These are phyloP conservation scores for Chrysochromulina parva DNA, from an alignment of 78 protist species.

Conservation along the genomic window DNA sequence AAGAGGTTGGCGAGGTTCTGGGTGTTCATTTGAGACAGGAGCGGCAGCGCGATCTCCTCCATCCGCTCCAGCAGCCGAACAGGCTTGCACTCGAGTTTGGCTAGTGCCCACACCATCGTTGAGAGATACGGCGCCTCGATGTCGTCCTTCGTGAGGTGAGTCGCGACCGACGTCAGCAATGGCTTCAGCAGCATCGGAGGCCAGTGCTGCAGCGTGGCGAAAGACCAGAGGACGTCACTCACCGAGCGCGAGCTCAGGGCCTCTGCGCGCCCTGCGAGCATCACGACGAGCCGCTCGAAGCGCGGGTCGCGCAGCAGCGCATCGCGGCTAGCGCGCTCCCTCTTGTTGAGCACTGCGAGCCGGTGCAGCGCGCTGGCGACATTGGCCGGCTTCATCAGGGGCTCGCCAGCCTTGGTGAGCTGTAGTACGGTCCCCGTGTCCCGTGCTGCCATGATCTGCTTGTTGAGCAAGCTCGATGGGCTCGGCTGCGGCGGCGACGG, in stretches of 20 bases:
- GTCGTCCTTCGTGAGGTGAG: not conserved
- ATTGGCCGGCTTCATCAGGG: not conserved
- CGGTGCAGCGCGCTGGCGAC: not conserved
- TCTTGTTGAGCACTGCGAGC: not conserved
- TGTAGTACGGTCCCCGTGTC: not conserved
- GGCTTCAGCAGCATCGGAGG: not conserved
- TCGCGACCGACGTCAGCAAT: not conserved
- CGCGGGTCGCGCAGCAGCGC: conserved; percentile 27
- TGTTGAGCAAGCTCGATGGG: not conserved
- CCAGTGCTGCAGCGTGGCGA: conserved; percentile 6
- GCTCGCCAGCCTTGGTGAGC: not conserved
- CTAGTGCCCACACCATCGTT: not conserved
- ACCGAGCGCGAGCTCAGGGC: not conserved
- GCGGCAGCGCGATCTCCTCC: not conserved
- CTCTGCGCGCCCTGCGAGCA: not conserved
- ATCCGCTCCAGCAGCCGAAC: not conserved
- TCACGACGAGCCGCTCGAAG: not conserved
- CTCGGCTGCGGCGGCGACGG: too few species aligned
- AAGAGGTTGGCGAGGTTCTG: conserved; percentile 5
- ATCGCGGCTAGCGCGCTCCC: not conserved
- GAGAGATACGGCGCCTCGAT: not conserved
- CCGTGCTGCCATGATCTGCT: not conserved
- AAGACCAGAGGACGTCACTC: conserved; percentile 6
- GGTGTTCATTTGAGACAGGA: not conserved
- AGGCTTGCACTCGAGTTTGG: not conserved